These are phyloP conservation scores for Ceratocystis destructans DNA, from an alignment of 2,329 filamentous ascomycete genomes.

Conservation along the genomic window DNA sequence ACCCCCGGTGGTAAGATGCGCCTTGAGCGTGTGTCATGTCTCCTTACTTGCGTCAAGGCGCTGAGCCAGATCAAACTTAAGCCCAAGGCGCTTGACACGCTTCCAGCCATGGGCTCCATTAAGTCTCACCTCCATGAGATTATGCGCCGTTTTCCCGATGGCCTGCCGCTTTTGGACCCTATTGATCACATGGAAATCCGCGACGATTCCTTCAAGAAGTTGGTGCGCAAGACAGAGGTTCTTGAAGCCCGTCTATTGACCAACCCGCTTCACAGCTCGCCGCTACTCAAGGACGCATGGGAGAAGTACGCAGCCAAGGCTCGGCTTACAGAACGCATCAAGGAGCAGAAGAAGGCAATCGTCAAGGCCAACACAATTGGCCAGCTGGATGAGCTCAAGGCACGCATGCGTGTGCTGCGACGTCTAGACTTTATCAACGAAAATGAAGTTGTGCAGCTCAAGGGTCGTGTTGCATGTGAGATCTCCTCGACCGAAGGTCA, in stretches of 20 bases:
- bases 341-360: slow-evolving; percentile 77
- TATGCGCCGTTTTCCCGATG: slow-evolving; percentile 79
- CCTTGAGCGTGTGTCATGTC: slow-evolving; percentile 73
- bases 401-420: slow-evolving; percentile 84
- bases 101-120: slow-evolving; percentile 32
- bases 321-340: slow-evolving; percentile 62
- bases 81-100: slow-evolving; percentile 16
- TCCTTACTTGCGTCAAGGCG: slow-evolving; percentile 71
- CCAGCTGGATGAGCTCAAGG: slow-evolving; percentile 91
- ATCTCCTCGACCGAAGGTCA: slow-evolving; percentile 86
- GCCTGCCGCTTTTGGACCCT: slow-evolving; percentile 75
- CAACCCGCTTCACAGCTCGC: slow-evolving; percentile 85
- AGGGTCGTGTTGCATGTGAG: slow-evolving; percentile 93
- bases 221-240: slow-evolving; percentile 91
- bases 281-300: slow-evolving; percentile 70
- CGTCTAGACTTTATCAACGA: slow-evolving; percentile 94
- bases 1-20: slow-evolving; percentile 51
- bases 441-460: slow-evolving; percentile 85
- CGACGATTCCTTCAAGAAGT: slow-evolving; percentile 85
- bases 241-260: slow-evolving; percentile 78
- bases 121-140: slow-evolving; percentile 65
- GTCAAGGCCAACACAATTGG: slow-evolving; percentile 71
- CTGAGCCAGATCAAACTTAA: slow-evolving; percentile 66
- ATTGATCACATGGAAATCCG: slow-evolving; percentile 93
- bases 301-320: slow-evolving; percentile 77